Evolutionary conservation across 2,329 filamentous ascomycete genomes (phyloP).

Genomic region (Trichoderma sp.): DNA sequence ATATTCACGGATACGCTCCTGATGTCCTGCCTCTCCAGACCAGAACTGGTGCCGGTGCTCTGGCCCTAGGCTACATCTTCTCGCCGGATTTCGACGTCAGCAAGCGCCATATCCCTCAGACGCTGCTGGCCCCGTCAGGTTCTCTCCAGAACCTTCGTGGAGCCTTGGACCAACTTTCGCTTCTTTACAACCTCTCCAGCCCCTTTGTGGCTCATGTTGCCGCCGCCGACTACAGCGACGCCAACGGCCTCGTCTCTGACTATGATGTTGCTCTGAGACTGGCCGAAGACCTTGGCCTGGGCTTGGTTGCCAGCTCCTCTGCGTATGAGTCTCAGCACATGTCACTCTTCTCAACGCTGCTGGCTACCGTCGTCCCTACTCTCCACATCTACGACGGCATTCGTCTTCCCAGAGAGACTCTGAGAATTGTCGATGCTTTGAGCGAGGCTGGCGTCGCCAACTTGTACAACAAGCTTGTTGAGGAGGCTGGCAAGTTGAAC

Average conservation of each 20-base stretch:
- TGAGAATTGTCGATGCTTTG: slow-evolving; percentile 77
- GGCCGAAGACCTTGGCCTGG: slow-evolving; percentile 87
- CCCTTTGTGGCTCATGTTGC: slow-evolving; percentile 92
- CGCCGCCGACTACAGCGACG: slow-evolving; percentile 76
- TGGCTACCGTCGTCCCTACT: slow-evolving; percentile 76
- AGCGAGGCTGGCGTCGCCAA: slow-evolving; percentile 68
- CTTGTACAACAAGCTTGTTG: slow-evolving; percentile 65
- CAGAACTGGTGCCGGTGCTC: slow-evolving; percentile 80
- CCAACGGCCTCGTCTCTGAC: slow-evolving; percentile 75
- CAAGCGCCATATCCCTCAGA: slow-evolving; percentile 89
- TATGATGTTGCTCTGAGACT: slow-evolving; percentile 78
- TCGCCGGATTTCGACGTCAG: slow-evolving; percentile 91
- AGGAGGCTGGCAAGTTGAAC: slow-evolving; percentile 59
- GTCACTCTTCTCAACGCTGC: slow-evolving; percentile 79
- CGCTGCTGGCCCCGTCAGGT: slow-evolving; percentile 81
- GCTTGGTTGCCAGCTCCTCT: slow-evolving; percentile 79
- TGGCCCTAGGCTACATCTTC: slow-evolving; percentile 96
- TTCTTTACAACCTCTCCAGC: slow-evolving; percentile 88
- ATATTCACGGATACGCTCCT: slow-evolving; percentile 79
- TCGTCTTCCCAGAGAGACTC: slow-evolving; percentile 76
- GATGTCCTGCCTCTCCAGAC: slow-evolving; percentile 80
- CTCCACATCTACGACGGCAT: slow-evolving; percentile 89
- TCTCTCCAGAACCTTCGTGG: slow-evolving; percentile 76
- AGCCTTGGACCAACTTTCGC: slow-evolving; percentile 85
- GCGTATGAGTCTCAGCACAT: slow-evolving; percentile 94